Percentiles rank a stretch among this genome's conserved stretches.
Evolutionary conservation across 805 yeast species (phyloP).

Genomic region (Saturnispora mendoncae): DNA sequence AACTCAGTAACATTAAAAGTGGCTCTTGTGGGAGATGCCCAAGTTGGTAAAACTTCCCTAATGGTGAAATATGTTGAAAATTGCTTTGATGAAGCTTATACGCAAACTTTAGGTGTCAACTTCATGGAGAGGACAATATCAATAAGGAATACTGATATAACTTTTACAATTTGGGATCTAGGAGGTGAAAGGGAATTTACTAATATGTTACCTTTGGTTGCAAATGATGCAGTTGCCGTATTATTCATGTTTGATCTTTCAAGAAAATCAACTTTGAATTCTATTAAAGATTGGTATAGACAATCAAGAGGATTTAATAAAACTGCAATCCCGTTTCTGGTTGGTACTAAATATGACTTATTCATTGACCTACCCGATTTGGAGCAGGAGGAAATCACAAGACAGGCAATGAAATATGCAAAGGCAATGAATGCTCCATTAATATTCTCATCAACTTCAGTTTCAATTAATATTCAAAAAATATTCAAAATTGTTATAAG

Average conservation of each 20-base stretch:
- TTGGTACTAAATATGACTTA: constrained; percentile 89
- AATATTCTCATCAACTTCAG: constrained; percentile 84
- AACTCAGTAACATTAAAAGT: constrained; percentile 64
- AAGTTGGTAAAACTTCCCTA: constrained; percentile 89
- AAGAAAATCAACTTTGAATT: constrained; percentile 72
- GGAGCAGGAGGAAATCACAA: constrained; percentile 78
- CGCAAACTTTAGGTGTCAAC: constrained; percentile 91
- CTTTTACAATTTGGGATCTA: constrained; percentile 89
- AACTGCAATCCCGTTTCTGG: constrained; percentile 82
- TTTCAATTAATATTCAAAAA: constrained; percentile 87
- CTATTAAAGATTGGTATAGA: constrained; percentile 91
- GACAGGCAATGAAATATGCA: constrained; percentile 77
- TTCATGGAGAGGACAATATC: constrained; percentile 86
- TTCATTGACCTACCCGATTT: constrained; percentile 70
- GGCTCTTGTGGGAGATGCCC: constrained; percentile 92
- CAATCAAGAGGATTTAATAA: constrained; percentile 84
- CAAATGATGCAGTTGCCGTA: constrained; percentile 86
- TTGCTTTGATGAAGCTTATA: constrained; percentile 81
- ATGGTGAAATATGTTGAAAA: constrained; percentile 98
- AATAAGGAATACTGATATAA: constrained; percentile 77
- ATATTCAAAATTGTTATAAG: constrained; percentile 85
- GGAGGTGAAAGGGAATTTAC: constrained; percentile 95
- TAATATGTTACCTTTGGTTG: constrained; percentile 89
- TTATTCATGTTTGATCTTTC: constrained; percentile 87
- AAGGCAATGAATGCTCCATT: constrained; percentile 79